Base-by-base conservation (phyloP, 1,284 basidiomycete species). In the Cutaneotrichosporon mucoides region DNA sequence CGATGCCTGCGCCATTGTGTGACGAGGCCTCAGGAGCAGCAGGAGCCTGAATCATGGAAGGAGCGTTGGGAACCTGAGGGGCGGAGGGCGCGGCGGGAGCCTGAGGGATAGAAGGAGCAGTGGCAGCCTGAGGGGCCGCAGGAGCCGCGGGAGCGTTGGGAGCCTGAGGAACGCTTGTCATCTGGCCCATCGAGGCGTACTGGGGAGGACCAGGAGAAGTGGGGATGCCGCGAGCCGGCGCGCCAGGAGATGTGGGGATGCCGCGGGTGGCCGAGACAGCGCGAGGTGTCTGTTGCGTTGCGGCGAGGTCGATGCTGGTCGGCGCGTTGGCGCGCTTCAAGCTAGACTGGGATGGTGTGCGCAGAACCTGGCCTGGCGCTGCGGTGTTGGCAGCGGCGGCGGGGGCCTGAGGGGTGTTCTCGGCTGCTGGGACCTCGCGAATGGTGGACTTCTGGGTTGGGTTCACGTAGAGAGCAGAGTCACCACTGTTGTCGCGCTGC, bases 261-360 rank as follows among this genome's bases (percentile, higher is more conserved):
- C 38, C 49, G 9, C 12, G 10, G 13, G 46, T 48, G 3, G 46
- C 11, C 4, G 13, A 13, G 46, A 48, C 34, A n/a, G 33, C 11
- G 38, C 38, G 9, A 8, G 8, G 38, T 24, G 44, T 24, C 13
- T 35, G 37, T 38, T 51, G 49, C 11, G 38, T 33, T 7, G 12
- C 9, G 24, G 52, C 42, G 33, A 53, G 52, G 52, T 44, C 41
- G 34, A 53, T 35, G 38, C 49, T 40, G 11, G 49, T 38, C 7
- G 49, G 49, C n/a, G 16, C 16, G 49, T 51, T 51, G 24, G 49
- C 37, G 49, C 49, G 49, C 16, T 51, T 51, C 15, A 51, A 11
- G 49, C 49, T 51, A 11, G 49, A 51, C 9, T 40, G 15, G 16
- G 49, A 51, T 16, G 38, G 49, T 11, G 49, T 51, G 49, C 49